Conservation (phyloP, 2,329 filamentous ascomycete species). For the Penicillium sp. region DNA sequence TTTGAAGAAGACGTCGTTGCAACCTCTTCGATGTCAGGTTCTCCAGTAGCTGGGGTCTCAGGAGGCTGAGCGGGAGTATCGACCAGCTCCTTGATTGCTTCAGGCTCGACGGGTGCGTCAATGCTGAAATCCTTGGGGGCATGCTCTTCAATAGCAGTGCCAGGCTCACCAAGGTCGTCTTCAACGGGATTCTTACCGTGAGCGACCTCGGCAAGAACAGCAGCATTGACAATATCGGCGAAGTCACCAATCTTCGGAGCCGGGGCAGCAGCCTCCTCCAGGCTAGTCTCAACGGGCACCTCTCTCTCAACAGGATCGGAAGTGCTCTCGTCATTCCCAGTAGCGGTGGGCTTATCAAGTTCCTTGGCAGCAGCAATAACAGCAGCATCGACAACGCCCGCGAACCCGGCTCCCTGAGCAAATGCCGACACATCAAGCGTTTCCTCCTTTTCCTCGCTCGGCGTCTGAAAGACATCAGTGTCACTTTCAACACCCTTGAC, state of each 20-base stretch:
- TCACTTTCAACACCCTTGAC: conserved; percentile 27
- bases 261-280: neutral
- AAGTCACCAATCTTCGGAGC: conserved; percentile 14
- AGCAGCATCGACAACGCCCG: conserved; percentile 31
- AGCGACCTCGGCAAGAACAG: conserved; percentile 19
- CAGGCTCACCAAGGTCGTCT: conserved; percentile 18
- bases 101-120: conserved; percentile 4
- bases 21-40: conserved; percentile 22
- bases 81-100: conserved; percentile 13
- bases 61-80: conserved; percentile 10
- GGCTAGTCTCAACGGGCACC: neutral
- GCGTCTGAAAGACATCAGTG: conserved; percentile 16
- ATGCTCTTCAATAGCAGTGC: conserved; percentile 21
- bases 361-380: conserved; percentile 27
- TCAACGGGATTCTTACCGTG: conserved; percentile 8
- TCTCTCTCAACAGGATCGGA: neutral
- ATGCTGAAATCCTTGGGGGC: neutral
- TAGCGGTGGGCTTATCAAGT: conserved; percentile 1
- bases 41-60: conserved; percentile 12
- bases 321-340: conserved; percentile 7
- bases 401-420: conserved; percentile 21
- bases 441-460: conserved; percentile 15
- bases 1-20: conserved; percentile 26
- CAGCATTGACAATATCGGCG: conserved; percentile 25
- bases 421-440: conserved; percentile 1